Conservation (phyloP, 2,329 filamentous ascomycete species). For the Aureobasidium sp. region DNA sequence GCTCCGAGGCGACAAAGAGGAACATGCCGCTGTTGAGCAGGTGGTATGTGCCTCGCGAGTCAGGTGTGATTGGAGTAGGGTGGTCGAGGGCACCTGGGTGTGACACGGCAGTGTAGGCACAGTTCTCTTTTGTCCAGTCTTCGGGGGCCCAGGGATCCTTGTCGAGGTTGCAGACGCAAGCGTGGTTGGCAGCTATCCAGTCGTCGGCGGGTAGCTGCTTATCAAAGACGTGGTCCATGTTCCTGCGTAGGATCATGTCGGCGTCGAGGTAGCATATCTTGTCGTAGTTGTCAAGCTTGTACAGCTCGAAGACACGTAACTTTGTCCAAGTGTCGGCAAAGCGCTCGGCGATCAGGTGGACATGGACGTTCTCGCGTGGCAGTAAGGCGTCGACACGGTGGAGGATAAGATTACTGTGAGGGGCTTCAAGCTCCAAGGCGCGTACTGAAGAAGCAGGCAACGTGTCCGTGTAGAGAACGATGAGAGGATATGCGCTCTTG, state of each 20-base stretch:
- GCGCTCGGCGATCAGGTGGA: constrained; percentile 39
- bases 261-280: constrained; percentile 44
- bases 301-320: constrained; percentile 43
- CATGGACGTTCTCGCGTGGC: constrained; percentile 28
- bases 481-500: constrained; percentile 37
- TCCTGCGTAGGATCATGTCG: constrained; percentile 40
- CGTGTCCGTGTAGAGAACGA: constrained; percentile 41
- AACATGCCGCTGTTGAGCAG: constrained; percentile 46
- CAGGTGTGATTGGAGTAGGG: constrained; percentile 27
- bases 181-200: constrained; percentile 42
- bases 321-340: constrained; percentile 49
- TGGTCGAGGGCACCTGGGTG: constrained; percentile 28
- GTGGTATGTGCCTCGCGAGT: constrained; percentile 31
- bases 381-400: constrained; percentile 34
- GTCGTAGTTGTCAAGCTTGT: constrained; percentile 27
- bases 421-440: constrained; percentile 35
- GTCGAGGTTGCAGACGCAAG: constrained; percentile 46
- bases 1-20: constrained; percentile 36
- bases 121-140: constrained; percentile 42
- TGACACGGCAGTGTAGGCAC: constrained; percentile 37
- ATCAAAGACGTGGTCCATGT: constrained; percentile 40
- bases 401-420: constrained; percentile 33
- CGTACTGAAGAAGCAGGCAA: constrained; percentile 32
- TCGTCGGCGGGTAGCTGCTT: constrained; percentile 28
- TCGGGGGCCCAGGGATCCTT: constrained; percentile 40